Base-by-base conservation (phyloP, 1,284 basidiomycete genomes). In the Ceratobasidium sp. region DNA sequence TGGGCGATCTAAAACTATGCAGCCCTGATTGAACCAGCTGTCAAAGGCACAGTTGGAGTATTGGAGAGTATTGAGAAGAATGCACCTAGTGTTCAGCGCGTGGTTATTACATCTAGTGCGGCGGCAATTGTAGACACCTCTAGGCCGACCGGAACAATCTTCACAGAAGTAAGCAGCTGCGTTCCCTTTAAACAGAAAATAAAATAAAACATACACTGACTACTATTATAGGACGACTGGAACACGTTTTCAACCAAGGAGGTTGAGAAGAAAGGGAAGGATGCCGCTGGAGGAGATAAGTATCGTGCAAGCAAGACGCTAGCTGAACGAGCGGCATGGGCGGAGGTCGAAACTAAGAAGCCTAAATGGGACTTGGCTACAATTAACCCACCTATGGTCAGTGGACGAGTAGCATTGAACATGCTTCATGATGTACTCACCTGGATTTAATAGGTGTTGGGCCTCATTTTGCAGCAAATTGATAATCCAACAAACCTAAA, bases 281-380 rank as follows among this genome's bases (percentile, higher is more conserved):
- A 5, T 13, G 52, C 73, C 5, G 65, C 70, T 28, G 69, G 65
- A 46, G 66, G 61, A 28, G 62, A 66, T 42, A 74, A 77, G 40
- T 80, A 80, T 42, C 65, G 66, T 28, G 80, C 75, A 9, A 80
- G 87, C 13, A 89, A 90, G 83, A 85, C 84, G 1, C 81, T 89
- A 0, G 88, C 88, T 2, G 88, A 90, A 80, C 84, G 84, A 87
- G 88, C 87, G 59, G 88, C 87, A 23, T 89, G 87, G 88, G 83
- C 85, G 0, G 87, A 88, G 73, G 82, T 84, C 15, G 81, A 86
- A 10, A 74, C 85, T 46, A 82, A 88, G 77, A 87, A 85, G 76
- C 78, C 78, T 81, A 83, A 33, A 26, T 89, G 87, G 87, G 88
- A 88, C 80, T 77, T 89, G 1, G 82, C 84, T 0, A 84, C 85